phyloP scores from a whole-genome alignment of 2,329 filamentous ascomycete species.

The Chrysoporthe austroafricana region DNA sequence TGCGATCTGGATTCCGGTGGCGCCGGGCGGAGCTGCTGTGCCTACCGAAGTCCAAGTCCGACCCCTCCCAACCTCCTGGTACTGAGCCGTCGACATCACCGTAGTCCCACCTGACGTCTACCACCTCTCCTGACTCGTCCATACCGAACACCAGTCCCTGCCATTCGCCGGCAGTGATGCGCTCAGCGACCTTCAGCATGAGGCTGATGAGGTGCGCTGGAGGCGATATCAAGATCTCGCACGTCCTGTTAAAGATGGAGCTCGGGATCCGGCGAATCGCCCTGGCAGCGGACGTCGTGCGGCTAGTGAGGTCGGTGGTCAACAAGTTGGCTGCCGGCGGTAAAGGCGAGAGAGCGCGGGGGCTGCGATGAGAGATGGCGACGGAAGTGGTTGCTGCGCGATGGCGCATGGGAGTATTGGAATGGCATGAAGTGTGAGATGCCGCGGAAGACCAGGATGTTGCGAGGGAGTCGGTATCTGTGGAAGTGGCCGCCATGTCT shows the following conservation, averaged over 20 bases:
- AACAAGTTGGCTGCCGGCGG: slow-evolving; percentile 71
- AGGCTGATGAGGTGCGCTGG: slow-evolving; percentile 77
- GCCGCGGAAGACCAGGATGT: slow-evolving; percentile 33
- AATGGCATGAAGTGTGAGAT: slow-evolving; percentile 18
- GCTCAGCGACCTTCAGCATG: slow-evolving; percentile 80
- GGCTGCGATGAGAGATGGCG: slow-evolving; percentile 46
- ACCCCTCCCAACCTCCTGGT: slow-evolving; percentile 51
- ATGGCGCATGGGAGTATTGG: slow-evolving; percentile 48
- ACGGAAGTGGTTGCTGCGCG: slow-evolving; percentile 55
- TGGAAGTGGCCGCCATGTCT: slow-evolving; percentile 21
- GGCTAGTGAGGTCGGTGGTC: slow-evolving; percentile 37
- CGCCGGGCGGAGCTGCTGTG: slow-evolving; percentile 28
- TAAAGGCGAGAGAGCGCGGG: slow-evolving; percentile 67
- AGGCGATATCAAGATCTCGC: slow-evolving; percentile 77
- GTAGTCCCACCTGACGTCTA: slow-evolving; percentile 65
- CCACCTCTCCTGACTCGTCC: slow-evolving; percentile 56
- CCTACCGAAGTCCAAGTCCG: slow-evolving; percentile 49
- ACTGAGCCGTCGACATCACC: slow-evolving; percentile 51
- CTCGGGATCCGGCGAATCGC: slow-evolving; percentile 58
- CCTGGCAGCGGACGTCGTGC: slow-evolving; percentile 45
- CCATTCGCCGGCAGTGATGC: slow-evolving; percentile 69
- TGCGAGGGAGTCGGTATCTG: slow-evolving; percentile 30
- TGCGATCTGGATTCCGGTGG: slow-evolving; percentile 15
- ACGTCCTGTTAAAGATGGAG: slow-evolving; percentile 76
- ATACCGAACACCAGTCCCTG: slow-evolving; percentile 61